Conservation (phyloP, 2,329 filamentous ascomycete genomes). For the Epichloe uncinata region DNA sequence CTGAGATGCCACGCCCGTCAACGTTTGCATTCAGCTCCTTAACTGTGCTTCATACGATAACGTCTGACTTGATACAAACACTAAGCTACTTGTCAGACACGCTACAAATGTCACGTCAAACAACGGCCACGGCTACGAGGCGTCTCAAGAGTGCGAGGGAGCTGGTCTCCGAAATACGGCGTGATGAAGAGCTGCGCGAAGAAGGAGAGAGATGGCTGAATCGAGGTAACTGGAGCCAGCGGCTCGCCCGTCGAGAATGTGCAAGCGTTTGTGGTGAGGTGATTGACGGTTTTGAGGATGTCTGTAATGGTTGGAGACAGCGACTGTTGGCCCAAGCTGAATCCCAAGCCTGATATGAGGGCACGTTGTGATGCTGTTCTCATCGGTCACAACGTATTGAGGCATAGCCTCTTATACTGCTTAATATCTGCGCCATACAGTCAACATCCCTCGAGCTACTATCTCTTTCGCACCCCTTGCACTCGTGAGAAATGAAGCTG, state of each 20-base stretch:
- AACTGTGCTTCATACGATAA: constrained; percentile 54
- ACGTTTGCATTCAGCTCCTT: constrained; percentile 53
- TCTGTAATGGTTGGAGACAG: constrained; percentile 74
- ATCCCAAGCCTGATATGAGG: constrained; percentile 23
- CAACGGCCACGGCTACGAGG: constrained; percentile 67
- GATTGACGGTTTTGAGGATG: constrained; percentile 81
- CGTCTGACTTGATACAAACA: constrained; percentile 61
- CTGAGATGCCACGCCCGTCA: constrained; percentile 52
- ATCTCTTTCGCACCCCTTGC: not conserved
- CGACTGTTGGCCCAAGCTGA: constrained; percentile 56
- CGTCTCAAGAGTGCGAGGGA: constrained; percentile 72
- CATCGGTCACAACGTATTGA: not conserved
- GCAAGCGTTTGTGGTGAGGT: constrained; percentile 76
- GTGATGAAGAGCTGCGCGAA: constrained; percentile 70
- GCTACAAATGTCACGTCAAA: constrained; percentile 86
- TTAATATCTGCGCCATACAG: not conserved
- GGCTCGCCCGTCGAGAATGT: constrained; percentile 65
- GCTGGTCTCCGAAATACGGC: constrained; percentile 70
- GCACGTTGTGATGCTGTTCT: not conserved
- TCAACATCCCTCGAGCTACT: not conserved
- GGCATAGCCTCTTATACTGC: not conserved
- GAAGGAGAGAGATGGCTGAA: constrained; percentile 73
- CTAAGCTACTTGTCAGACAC: constrained; percentile 82
- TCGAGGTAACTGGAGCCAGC: constrained; percentile 69
- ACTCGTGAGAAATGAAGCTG: not conserved